These are phyloP conservation scores for Globisporangium canariense DNA, from an alignment of 352 stramenopile genomes.

Conservation along the genomic window DNA sequence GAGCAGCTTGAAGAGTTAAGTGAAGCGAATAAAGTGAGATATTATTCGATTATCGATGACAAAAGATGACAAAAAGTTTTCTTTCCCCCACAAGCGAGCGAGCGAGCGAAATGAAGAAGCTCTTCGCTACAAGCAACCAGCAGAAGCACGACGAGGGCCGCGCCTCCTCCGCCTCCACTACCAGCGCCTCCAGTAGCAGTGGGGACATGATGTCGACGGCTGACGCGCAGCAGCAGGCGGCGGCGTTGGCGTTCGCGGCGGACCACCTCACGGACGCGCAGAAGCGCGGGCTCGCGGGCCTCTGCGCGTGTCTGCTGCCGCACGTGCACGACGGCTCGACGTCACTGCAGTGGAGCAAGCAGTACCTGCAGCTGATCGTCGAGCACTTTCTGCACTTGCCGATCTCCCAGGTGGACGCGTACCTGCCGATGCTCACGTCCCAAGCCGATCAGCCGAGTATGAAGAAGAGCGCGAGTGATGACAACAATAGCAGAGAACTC, in stretches of 20 bases:
- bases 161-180: not conserved
- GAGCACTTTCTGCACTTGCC: slow-evolving; percentile 60
- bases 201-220: not conserved
- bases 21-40: not conserved
- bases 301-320: slow-evolving; percentile 66
- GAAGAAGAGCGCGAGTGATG: slow-evolving; percentile 9
- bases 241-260: slow-evolving; percentile 17
- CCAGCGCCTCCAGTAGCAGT: not conserved
- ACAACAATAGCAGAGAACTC: not conserved
- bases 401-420: slow-evolving; percentile 52
- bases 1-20: slow-evolving; percentile 31
- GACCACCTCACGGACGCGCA: slow-evolving; percentile 45
- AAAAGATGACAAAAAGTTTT: no score
- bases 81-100: no score
- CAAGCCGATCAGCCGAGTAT: slow-evolving; percentile 20
- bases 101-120: slow-evolving; percentile 4
- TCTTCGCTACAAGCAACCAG: slow-evolving; percentile 5
- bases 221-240: not conserved
- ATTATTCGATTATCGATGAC: no score
- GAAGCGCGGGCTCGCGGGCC: slow-evolving; percentile 63
- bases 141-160: not conserved
- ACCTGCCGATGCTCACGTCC: slow-evolving; percentile 65
- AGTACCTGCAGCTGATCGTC: slow-evolving; percentile 59
- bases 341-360: slow-evolving; percentile 52
- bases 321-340: slow-evolving; percentile 63